These are phyloP conservation scores for Aotearoamyces nothofagi DNA, from an alignment of 2,329 filamentous ascomycete species.

Conservation along the genomic window DNA sequence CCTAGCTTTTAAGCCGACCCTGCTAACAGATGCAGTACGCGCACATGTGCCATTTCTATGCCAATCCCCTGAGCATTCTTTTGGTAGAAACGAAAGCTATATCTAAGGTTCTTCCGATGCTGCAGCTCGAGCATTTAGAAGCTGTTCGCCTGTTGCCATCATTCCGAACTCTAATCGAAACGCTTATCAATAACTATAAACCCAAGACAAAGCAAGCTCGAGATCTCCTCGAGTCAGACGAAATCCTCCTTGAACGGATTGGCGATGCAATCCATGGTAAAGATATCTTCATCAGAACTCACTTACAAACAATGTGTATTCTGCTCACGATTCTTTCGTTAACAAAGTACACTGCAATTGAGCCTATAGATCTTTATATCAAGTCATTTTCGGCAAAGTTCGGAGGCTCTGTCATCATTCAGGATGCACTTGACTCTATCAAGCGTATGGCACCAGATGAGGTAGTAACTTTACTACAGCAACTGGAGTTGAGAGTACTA, in stretches of 20 bases:
- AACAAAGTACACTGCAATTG: conserved; percentile 1
- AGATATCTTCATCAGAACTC: conserved; percentile 22
- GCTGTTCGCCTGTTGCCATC: conserved; percentile 54
- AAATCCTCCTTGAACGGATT: conserved; percentile 32
- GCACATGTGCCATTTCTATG: conserved; percentile 78
- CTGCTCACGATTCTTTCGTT: neutral
- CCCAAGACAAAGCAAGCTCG: conserved; percentile 28
- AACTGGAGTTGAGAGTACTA: conserved; percentile 21
- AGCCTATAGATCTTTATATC: conserved; percentile 37
- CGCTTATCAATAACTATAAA: conserved; percentile 26
- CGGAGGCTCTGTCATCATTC: conserved; percentile 36
- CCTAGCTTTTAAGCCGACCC: neutral
- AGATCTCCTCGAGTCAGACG: conserved; percentile 43
- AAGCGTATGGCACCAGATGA: conserved; percentile 43
- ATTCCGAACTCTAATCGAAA: conserved; percentile 42
- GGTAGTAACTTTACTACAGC: conserved; percentile 25
- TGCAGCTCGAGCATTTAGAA: conserved; percentile 48
- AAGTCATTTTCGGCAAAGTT: conserved; percentile 38
- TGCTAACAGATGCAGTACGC: conserved; percentile 40
- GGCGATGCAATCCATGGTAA: conserved; percentile 19
- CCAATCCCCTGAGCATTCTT: conserved; percentile 58
- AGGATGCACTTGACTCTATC: conserved; percentile 28
- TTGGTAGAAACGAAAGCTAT: conserved; percentile 22
- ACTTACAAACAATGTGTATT: conserved; percentile 27
- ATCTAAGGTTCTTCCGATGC: conserved; percentile 12